Conservation (phyloP, 2,329 filamentous ascomycete species). For the Elsinoe australis region DNA sequence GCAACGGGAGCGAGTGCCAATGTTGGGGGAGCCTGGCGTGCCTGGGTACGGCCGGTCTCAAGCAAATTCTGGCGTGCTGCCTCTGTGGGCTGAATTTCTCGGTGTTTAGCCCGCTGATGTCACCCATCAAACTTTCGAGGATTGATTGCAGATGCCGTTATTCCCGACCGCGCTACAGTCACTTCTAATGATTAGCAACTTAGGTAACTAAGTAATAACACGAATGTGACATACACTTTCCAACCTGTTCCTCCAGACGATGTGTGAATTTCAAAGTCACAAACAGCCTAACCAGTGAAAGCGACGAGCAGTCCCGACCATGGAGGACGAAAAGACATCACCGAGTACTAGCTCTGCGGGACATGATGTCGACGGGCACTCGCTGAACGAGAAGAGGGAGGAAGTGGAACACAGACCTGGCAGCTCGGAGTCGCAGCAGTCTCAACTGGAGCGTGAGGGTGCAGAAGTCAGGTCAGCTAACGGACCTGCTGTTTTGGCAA, state of each 20-base stretch:
- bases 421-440: neutral
- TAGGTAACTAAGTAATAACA: neutral
- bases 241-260: no score
- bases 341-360: neutral
- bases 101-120: constrained; percentile 3
- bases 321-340: constrained; percentile 2
- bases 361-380: neutral
- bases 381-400: neutral
- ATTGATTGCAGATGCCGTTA: constrained; percentile 5
- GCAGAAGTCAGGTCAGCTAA: neutral
- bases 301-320: neutral
- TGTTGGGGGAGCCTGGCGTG: no score
- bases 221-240: no score
- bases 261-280: no score
- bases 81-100: no score
- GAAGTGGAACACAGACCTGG: neutral
- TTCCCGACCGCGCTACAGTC: neutral
- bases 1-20: no score
- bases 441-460: neutral
- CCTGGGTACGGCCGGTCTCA: no score
- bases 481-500: constrained; percentile 18
- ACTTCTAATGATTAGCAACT: neutral
- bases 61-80: no score
- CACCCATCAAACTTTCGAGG: constrained; percentile 9
- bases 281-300: neutral